Evolutionary conservation across 148 eudicot species (phyloP), one percentile per base, ranked within the genome.

Genomic region (Rhododendron vialii): DNA sequence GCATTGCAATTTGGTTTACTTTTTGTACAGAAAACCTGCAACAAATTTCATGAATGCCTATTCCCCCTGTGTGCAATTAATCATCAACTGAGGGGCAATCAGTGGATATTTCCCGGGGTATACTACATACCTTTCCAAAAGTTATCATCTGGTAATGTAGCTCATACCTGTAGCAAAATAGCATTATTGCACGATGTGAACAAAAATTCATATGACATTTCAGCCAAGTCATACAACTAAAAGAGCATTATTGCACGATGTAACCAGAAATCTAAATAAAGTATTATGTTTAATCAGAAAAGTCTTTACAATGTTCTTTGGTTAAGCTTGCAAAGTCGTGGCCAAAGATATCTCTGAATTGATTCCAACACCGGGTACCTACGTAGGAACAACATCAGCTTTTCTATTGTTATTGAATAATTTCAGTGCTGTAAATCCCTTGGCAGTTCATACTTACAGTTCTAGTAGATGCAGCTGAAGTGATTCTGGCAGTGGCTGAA

Each of bases 81-180:
- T 51, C 59, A 78, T 67, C 15, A 22, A 8, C 67, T 5, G 26
- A 35, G 28, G 73, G 69, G 78, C 38, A 18, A 85, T 65, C 18
- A 78, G 48, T 73, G 78, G 26, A 61, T 45, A 78, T 61, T 28
- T 53, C 61, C 82, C 74, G 79, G 8, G 33, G 13, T 81, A 57
- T 71, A 50, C 9, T 57, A 50, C 53, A 35, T 90, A 98, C 99
- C 98, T 98, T 98, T 85, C 99, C 99, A 91, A 98, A 98, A 53
- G 99, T 98, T 86, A 98, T 98, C 98, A 98, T 91, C 88, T 98
- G 99, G 87, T 98, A 98, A 86, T 98, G 99, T 81, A 98, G 91
- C 89, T 95, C 98, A 86, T 98, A 98, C 89, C 99, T 98, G 90
- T 81, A 35, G 87, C 50, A 53, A 79, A 74, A 69, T 30, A 51